Evolutionary conservation across 2,329 filamentous ascomycete species (phyloP), one percentile per base, ranked within the genome.

Genomic region (Gnomoniopsis sp.): DNA sequence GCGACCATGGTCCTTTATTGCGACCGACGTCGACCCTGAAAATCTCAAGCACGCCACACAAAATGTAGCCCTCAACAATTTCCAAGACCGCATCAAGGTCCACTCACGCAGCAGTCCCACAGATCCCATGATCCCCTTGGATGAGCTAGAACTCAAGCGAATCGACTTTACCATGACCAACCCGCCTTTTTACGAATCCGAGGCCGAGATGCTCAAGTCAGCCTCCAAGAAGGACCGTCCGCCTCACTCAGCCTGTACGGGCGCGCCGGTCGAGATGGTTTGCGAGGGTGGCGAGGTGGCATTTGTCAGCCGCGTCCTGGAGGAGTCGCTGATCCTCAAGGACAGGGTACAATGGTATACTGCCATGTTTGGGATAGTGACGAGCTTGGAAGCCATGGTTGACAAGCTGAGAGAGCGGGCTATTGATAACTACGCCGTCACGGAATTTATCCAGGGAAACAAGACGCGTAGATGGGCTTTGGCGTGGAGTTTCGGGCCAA

Each of bases 81-180:
- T 96, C 0, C 71, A 84, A 23, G 71, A 77, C 7, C 82, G 89
- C 0, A 88, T 96, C 58, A 83, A 73, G 3, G 69, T 96, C 0
- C 91, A 0, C 71, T 80, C 44, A 86, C 85, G 1, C 71, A 75
- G 0, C 65, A 47, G 44, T 23, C 44, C 76, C 0, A 69, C 75
- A 0, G 83, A 81, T 38, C 66, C 75, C 0, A 74, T 97, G 1
- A 79, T 98, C 6, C 87, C 89, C 0, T 69, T 91, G 0, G 76
- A 85, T 43, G 78, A 78, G 0, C 68, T 87, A 1, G 72, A 71
- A 22, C 69, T 83, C 4, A 69, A 75, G 8, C 68, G 62, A 3
- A 78, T 96, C 47, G 88, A 93, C 69, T 97, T 98, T 70, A 86
- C 85, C 59, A 96, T 98, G 86, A 93, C 89, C 63, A 99, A 99